Evolutionary conservation across 441 rosid species (phyloP).

Genomic region (Mallotus repandus): DNA sequence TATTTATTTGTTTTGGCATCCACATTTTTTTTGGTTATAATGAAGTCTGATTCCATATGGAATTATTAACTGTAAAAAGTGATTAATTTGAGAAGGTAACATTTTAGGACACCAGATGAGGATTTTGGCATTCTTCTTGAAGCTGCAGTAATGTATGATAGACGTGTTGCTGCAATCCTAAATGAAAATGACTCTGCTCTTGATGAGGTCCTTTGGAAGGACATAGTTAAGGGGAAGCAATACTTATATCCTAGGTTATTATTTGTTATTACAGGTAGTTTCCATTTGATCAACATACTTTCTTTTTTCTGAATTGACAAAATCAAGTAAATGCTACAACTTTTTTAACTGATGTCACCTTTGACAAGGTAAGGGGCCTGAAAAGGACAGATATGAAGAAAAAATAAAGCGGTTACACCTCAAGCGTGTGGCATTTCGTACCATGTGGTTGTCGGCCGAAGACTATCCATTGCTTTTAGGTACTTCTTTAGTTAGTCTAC

Average conservation of each 20-base stretch:
- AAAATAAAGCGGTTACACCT: conserved; percentile 78
- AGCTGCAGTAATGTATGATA: conserved; percentile 97
- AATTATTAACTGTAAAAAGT: neutral
- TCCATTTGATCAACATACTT: conserved; percentile 5
- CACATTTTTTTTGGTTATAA: neutral
- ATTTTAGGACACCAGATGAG: conserved; percentile 96
- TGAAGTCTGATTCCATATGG: neutral
- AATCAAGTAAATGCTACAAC: neutral
- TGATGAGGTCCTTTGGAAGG: conserved; percentile 48
- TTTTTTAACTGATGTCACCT: conserved; percentile 15
- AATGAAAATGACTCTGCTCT: conserved; percentile 57
- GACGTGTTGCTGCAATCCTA: conserved; percentile 82
- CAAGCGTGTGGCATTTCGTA: conserved; percentile 89
- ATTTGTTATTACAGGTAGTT: conserved; percentile 86
- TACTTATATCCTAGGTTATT: conserved; percentile 67
- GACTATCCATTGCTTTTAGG: conserved; percentile 96
- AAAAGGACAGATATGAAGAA: conserved; percentile 82
- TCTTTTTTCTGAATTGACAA: neutral
- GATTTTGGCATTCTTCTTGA: conserved; percentile 90
- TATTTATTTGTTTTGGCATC: neutral
- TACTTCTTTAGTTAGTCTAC: conserved; percentile 10
- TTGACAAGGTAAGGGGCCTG: conserved; percentile 87
- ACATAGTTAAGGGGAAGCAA: conserved; percentile 47
- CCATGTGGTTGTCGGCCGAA: conserved; percentile 96
- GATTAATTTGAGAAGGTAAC: conserved; percentile 7